Percentiles rank a stretch among this genome's conserved stretches.
Evolutionary conservation across 176 grass and related monocot species (phyloP).

Genomic region (Tuctoria greenei): DNA sequence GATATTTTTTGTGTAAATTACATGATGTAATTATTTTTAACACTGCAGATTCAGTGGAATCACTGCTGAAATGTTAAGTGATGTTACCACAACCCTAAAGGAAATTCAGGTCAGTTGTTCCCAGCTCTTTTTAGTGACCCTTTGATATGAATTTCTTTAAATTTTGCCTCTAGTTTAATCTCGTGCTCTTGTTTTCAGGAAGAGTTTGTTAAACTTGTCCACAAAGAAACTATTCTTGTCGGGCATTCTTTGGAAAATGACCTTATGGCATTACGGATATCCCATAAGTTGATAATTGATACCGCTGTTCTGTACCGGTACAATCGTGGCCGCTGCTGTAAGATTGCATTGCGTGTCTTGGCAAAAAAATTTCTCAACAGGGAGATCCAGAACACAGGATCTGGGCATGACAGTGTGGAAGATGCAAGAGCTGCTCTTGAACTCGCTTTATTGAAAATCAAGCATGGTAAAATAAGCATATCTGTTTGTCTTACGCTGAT

Average conservation of each 20-base stretch:
- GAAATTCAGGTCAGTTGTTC: constrained; percentile 73
- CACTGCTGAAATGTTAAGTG: constrained; percentile 81
- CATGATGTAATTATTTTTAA: constrained; percentile 32
- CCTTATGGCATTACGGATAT: constrained; percentile 72
- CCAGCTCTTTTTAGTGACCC: neutral
- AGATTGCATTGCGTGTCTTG: constrained; percentile 87
- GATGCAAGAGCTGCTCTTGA: constrained; percentile 92
- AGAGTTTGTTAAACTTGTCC: constrained; percentile 67
- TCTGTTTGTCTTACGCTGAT: neutral
- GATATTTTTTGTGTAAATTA: neutral
- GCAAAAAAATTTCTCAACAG: constrained; percentile 64
- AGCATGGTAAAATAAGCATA: constrained; percentile 48
- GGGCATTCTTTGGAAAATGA: constrained; percentile 98
- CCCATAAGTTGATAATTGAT: constrained; percentile 79
- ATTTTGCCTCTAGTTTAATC: constrained; percentile 20
- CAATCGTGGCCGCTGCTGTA: constrained; percentile 51
- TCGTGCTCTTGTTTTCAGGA: constrained; percentile 54
- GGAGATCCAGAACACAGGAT: constrained; percentile 65
- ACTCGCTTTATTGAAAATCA: constrained; percentile 84
- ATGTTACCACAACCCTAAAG: constrained; percentile 76
- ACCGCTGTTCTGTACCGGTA: constrained; percentile 85
- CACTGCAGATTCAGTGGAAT: constrained; percentile 87
- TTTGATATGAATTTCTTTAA: constrained; percentile 24
- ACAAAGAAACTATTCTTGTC: constrained; percentile 93
- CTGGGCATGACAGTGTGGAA: constrained; percentile 89